Percentiles rank a stretch among this genome's conserved stretches.
Evolutionary conservation across 2,329 filamentous ascomycete species (phyloP).

Genomic region (Ilyonectria sp.): DNA sequence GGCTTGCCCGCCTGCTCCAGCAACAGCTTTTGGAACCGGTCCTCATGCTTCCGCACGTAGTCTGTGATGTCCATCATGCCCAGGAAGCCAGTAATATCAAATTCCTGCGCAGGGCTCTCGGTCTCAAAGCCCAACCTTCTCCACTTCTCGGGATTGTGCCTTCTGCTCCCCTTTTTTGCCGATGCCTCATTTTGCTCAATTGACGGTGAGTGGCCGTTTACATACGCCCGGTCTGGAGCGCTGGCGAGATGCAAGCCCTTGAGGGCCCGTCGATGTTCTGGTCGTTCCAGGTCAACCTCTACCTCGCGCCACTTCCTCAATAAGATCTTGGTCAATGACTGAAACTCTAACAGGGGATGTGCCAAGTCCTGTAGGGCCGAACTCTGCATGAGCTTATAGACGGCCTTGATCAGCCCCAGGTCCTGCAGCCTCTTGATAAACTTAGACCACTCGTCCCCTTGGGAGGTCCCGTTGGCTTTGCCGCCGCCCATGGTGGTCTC

Average conservation of each 20-base stretch:
- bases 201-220: conserved; percentile 57
- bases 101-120: conserved; percentile 89
- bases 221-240: conserved; percentile 70
- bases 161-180: conserved; percentile 73
- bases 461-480: conserved; percentile 45
- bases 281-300: conserved; percentile 85
- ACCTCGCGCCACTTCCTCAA: conserved; percentile 91
- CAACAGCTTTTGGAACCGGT: conserved; percentile 91
- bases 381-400: conserved; percentile 94
- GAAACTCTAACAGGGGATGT: conserved; percentile 92
- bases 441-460: conserved; percentile 87
- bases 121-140: conserved; percentile 90
- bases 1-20: conserved; percentile 88
- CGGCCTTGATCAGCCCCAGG: conserved; percentile 91
- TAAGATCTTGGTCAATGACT: conserved; percentile 89
- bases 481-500: conserved; percentile 67
- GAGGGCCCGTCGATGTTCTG: conserved; percentile 89
- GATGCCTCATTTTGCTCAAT: conserved; percentile 55
- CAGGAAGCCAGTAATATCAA: conserved; percentile 87
- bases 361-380: conserved; percentile 92
- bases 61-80: conserved; percentile 98
- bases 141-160: conserved; percentile 94
- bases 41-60: conserved; percentile 92
- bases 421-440: conserved; percentile 96
- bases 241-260: conserved; percentile 90